Base-by-base conservation (phyloP, 163 green algal genomes). In the Chloromonas sp. region DNA sequence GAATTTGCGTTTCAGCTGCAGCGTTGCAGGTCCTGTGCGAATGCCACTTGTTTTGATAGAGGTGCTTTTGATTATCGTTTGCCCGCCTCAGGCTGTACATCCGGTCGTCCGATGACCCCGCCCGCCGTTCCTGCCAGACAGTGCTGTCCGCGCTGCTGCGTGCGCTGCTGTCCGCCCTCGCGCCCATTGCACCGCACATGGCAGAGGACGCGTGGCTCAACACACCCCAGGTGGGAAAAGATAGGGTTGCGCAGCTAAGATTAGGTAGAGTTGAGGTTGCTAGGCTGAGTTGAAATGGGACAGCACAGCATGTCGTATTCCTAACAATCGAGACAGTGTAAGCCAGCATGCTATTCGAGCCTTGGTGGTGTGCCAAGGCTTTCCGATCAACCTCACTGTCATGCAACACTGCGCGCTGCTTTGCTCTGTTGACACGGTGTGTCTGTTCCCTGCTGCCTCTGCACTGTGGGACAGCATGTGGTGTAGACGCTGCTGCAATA, bases 201-300 rank as follows among this genome's bases (percentile, higher is more conserved):
- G 96, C 97, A 1, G 97, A 99, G 90, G 97, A 99, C 87, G 96
- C 96, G 58, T 99, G 95, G 95, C 91, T 93, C 77, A 88, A 87
- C 82, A 84, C 97, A 80, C 93, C 92, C 60, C 62, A 85, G 66
- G 59, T 66, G 60, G 59, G 60, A 36, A 36, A 36, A 36, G 60
- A 58, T 70, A 80, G 60, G 74, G n/a, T 92, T 76, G 61, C n/a
- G 76, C 11, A 2, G 13, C 14, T 81, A 83, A 15, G 71, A 58
- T 61, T 70, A 59, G 78, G 58, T 13, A 2, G 36, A 70, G 58
- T 59, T 3, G 15, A 2, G 77, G 15, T 61, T 14, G 2, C 15
- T 15, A 8, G 36, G 3, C 1, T 81, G 15, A 81, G 77, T 58
- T n/a, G 1, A 8, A 81, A 8, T 61, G 1, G 3, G 2, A 60